phyloP scores from a whole-genome alignment of 2,329 filamentous ascomycete genomes.

The Epichloe bromicola region DNA sequence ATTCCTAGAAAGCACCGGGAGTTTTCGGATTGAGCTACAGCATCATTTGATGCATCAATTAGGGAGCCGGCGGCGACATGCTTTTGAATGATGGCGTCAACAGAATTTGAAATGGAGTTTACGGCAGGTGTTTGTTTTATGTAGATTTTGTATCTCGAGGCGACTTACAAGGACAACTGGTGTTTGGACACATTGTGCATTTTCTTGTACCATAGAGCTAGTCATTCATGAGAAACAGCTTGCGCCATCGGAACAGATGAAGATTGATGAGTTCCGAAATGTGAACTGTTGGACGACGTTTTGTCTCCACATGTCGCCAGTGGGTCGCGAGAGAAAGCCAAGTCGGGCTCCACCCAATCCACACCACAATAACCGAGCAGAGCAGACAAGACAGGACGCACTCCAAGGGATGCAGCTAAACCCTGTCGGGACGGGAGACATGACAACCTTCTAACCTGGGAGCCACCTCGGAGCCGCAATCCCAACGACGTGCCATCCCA shows the following conservation, averaged over 20 bases:
- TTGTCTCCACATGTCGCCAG: too few relatives aligned
- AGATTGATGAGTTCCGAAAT: too few relatives aligned
- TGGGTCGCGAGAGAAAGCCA: not conserved
- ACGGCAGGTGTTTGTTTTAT: not conserved
- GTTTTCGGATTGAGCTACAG: not conserved
- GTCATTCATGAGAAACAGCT: not conserved
- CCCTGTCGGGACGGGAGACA: conserved; percentile 5
- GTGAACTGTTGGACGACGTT: too few relatives aligned
- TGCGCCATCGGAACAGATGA: too few relatives aligned
- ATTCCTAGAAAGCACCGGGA: not conserved
- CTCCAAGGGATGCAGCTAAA: conserved; percentile 5
- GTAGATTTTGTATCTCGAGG: not conserved
- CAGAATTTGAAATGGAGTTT: not conserved
- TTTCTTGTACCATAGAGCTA: not conserved
- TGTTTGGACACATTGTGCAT: conserved; percentile 4
- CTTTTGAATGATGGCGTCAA: not conserved
- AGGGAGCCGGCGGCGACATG: not conserved
- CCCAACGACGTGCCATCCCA: conserved; percentile 4
- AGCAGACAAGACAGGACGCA: too few relatives aligned
- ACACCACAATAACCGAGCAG: not conserved
- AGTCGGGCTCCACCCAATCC: not conserved
- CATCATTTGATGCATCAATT: not conserved
- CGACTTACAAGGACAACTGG: not conserved
- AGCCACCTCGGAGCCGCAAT: conserved; percentile 3
- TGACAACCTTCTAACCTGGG: conserved; percentile 1